phyloP scores from a whole-genome alignment of 176 grass and related monocot genomes.

The Lolium perenne region DNA sequence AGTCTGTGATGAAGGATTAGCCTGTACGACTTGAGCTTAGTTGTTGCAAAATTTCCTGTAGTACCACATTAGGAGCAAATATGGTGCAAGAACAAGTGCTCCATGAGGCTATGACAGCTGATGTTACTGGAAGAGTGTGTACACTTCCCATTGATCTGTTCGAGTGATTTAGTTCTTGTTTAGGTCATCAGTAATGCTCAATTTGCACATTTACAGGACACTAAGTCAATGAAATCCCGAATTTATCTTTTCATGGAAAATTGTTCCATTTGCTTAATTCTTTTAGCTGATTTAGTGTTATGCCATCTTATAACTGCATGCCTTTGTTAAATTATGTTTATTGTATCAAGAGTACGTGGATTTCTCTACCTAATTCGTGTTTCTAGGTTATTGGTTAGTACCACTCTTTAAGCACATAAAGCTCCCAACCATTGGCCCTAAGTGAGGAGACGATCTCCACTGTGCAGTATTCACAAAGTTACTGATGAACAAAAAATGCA shows the following conservation, averaged over 20 bases:
- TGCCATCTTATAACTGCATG: slow-evolving; percentile 8
- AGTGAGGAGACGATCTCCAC: no score
- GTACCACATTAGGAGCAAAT: slow-evolving; percentile 5
- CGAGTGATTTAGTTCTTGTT: neutral
- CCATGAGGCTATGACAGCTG: no score
- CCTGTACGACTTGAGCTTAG: slow-evolving; percentile 16
- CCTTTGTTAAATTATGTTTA: neutral
- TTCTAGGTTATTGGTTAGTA: slow-evolving; percentile 24
- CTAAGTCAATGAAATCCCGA: neutral
- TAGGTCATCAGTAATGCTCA: neutral
- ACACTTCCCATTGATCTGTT: neutral
- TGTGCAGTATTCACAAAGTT: neutral
- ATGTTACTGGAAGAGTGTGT: neutral
- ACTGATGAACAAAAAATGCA: slow-evolving; percentile 4
- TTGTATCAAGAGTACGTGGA: neutral
- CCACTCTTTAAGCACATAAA: slow-evolving; percentile 18
- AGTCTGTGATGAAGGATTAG: neutral
- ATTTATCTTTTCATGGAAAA: no score
- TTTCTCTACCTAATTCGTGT: neutral
- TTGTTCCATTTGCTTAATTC: neutral
- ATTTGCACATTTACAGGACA: neutral
- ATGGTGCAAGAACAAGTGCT: neutral
- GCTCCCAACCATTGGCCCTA: neutral
- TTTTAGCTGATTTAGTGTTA: neutral
- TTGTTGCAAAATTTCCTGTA: neutral